Evolutionary conservation across 1,284 basidiomycete species (phyloP), one percentile per base, ranked within the genome.

Genomic region (Gomphus bonarii): DNA sequence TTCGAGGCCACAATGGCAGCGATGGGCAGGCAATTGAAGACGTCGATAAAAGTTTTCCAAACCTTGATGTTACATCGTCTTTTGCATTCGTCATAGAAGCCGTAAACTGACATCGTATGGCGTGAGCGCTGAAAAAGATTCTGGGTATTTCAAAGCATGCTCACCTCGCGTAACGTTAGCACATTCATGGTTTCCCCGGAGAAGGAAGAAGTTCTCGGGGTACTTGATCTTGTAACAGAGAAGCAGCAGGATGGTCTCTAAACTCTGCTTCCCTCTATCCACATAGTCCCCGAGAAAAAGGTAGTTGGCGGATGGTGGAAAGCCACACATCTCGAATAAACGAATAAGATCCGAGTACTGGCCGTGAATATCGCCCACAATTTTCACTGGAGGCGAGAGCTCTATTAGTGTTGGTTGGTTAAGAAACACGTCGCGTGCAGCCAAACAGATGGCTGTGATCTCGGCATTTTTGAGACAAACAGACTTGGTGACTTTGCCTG

Each of bases 51-150:
- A 12, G 94, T 95, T 76, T 98, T 99, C 97, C 97, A 99, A 42
- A 93, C 95, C 77, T 99, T 99, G 80, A 99, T 95, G 72, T 97
- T 98, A 78, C 93, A 95, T 64, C 97, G 84, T 67, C 97, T 86
- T 76, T 99, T 99, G 81, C 97, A 99, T 75, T 99, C 95, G 75
- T 99, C 95, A 72, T 99, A 99, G 75, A 99, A 99, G 43, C 95
- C 95, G 69, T 99, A 99, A 30, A 99, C 95, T 94, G 68, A 8
- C 28, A 40, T 40, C 22, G 18, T 56, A 38, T 49, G 20, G 53
- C 11, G 20, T 12, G 48, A 28, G 25, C 16, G 22, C 18, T 9
- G 5, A 7, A 4, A 30, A 40, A 31, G 59, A 53, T 9, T 54
- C 55, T 54, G 40, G 18, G 10, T 42, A 58, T 38, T 40, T 35